Evolutionary conservation across 1,284 basidiomycete species (phyloP).

Genomic region (Dichomitus squalens): DNA sequence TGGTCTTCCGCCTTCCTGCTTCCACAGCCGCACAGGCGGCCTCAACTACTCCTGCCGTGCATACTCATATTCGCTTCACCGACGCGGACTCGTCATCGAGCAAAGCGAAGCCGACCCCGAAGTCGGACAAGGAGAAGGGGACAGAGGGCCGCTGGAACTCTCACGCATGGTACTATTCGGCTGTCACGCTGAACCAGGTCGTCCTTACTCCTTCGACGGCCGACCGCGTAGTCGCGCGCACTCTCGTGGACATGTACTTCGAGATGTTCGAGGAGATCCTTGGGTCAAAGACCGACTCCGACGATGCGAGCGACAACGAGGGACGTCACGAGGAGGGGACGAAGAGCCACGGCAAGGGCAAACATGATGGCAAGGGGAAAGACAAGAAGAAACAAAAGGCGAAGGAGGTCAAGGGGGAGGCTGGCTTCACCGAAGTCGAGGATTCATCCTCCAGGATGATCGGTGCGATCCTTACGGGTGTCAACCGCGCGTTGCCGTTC

Average conservation of each 20-base stretch:
- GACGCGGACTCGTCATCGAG: constrained; percentile 28
- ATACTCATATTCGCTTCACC: constrained; percentile 24
- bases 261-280: constrained; percentile 92
- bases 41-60: neutral
- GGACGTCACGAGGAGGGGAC: constrained; percentile 38
- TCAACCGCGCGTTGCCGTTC: constrained; percentile 95
- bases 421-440: constrained; percentile 74
- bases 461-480: constrained; percentile 91
- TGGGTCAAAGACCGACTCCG: constrained; percentile 43
- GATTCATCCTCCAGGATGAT: constrained; percentile 85
- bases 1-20: constrained; percentile 68
- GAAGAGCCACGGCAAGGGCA: constrained; percentile 30
- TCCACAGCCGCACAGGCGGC: constrained; percentile 41
- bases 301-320: constrained; percentile 37
- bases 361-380: constrained; percentile 29
- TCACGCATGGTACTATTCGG: constrained; percentile 78
- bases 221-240: constrained; percentile 80
- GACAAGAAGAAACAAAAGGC: constrained; percentile 39
- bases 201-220: constrained; percentile 66
- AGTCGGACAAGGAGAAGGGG: constrained; percentile 15
- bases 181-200: constrained; percentile 95
- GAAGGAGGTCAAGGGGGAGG: constrained; percentile 54
- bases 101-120: constrained; percentile 31
- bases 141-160: constrained; percentile 33
- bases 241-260: constrained; percentile 92